Evolutionary conservation across 306 rosid genomes (phyloP), one percentile per base, ranked within the genome.

Genomic region (Sicyos baderoa): DNA sequence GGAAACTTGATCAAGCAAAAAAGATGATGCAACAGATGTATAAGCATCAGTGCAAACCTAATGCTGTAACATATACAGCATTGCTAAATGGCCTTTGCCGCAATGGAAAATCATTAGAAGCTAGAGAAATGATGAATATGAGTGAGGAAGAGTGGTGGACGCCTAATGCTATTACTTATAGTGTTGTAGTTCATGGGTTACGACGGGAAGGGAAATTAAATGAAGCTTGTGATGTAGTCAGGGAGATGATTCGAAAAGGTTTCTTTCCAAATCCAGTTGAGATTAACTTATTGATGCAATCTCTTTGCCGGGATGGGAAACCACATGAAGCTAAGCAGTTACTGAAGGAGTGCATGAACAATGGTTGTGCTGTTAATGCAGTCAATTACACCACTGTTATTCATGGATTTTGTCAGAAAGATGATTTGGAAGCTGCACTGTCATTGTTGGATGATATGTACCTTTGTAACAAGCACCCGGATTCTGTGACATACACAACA

Each of bases 61-160:
- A 93, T 80, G 84, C 88, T 29, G 86, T 87, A 19, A 82, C 98
- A 3, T 82, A 89, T 79, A 89, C 95, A 15, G 82, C 90, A 44
- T 74, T 92, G 80, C 76, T 89, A 69, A 85, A 89, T 67, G 96
- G 96, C 68, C 93, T 93, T 64, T 89, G 95, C 83, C 87, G 45
- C 77, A 80, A 68, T 76, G 93, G 95, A 54, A 93, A 83, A 73
- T 87, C 95, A 44, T 75, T 72, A 48, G 91, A 87, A 80, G 95
- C 93, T 64, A 84, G 88, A 78, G 92, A 86, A 70, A 86, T 93
- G 96, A 72, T 89, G 77, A 79, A 71, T 52, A 61, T 22, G 77
- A 88, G 97, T 42, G 89, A 89, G 84, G 89, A 89, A 81, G 88
- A 89, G 56, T 86, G 90, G 89, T 89, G 97, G 97, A 85, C 85